Conservation (phyloP, 1,284 basidiomycete genomes). For the Sutorius eximius region DNA sequence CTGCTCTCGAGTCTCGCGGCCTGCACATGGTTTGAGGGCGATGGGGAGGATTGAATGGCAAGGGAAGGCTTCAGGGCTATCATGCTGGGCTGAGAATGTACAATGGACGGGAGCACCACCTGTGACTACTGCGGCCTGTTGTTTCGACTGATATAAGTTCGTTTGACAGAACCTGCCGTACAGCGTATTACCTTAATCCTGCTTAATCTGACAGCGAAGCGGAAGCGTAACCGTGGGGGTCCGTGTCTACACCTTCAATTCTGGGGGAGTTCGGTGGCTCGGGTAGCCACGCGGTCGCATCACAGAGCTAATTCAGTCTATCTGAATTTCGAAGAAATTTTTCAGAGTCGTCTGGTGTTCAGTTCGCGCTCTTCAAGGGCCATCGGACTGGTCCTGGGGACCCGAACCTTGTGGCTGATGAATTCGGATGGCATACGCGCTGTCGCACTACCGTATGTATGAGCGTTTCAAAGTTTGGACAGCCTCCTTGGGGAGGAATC, state of each 20-base stretch:
- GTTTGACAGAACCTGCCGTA: constrained; percentile 23
- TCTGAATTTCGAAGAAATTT: background rate
- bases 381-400: background rate
- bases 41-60: constrained; percentile 18
- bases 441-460: background rate
- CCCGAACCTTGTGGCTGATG: background rate
- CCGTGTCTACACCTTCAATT: constrained; percentile 3
- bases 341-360: background rate
- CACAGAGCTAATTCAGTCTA: background rate
- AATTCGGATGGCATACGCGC: background rate
- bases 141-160: constrained; percentile 21
- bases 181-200: constrained; percentile 11
- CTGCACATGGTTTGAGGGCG: constrained; percentile 30
- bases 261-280: constrained; percentile 1
- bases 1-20: constrained; percentile 15
- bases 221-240: constrained; percentile 8
- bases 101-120: background rate
- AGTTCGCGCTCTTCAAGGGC: background rate
- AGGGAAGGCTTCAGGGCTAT: constrained; percentile 25
- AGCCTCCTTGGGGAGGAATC: background rate
- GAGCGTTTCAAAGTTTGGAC: background rate
- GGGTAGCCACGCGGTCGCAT: constrained; percentile 18
- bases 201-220: constrained; percentile 18
- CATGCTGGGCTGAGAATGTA: constrained; percentile 18
- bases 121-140: background rate